phyloP scores from a whole-genome alignment of 495 filamentous ascomycete genomes.

The Eremomyces bilateralis region DNA sequence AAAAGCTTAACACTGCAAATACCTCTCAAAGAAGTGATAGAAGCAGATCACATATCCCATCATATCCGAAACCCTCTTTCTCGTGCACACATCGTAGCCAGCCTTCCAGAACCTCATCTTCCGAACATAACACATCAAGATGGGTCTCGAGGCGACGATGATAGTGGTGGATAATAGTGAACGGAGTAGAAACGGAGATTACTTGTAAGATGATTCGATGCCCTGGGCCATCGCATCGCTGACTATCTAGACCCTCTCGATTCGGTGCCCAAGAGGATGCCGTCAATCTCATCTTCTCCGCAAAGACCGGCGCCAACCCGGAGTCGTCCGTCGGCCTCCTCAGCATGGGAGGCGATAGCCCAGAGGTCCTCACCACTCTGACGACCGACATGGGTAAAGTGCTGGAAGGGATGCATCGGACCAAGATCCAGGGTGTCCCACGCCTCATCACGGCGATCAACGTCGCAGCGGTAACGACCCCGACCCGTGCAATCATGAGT shows the following conservation, averaged over 20 bases:
- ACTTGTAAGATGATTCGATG: constrained; percentile 30
- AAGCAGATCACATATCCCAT: background rate
- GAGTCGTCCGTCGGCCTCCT: constrained; percentile 94
- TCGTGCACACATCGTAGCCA: background rate
- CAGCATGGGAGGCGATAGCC: constrained; percentile 95
- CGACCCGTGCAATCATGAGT: background rate
- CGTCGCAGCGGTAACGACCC: constrained; percentile 64
- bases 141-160: constrained; percentile 56
- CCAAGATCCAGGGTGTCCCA: constrained; percentile 71
- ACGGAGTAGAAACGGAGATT: constrained; percentile 92
- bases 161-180: constrained; percentile 95
- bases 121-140: constrained; percentile 27
- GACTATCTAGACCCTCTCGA: constrained; percentile 45
- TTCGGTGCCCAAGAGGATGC: constrained; percentile 93
- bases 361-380: constrained; percentile 87
- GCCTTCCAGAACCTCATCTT: background rate
- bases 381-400: constrained; percentile 92
- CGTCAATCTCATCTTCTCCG: constrained; percentile 80
- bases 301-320: constrained; percentile 81
- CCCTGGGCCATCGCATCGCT: background rate
- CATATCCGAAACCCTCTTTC: background rate
- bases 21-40: too few species aligned
- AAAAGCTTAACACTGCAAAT: background rate
- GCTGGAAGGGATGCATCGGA: constrained; percentile 76
- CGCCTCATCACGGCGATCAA: constrained; percentile 87